A percentile compares a stretch with the other conserved stretches of the same genome.
Conservation (phyloP, 495 filamentous ascomycete genomes). For the Penicillium goetzii region DNA sequence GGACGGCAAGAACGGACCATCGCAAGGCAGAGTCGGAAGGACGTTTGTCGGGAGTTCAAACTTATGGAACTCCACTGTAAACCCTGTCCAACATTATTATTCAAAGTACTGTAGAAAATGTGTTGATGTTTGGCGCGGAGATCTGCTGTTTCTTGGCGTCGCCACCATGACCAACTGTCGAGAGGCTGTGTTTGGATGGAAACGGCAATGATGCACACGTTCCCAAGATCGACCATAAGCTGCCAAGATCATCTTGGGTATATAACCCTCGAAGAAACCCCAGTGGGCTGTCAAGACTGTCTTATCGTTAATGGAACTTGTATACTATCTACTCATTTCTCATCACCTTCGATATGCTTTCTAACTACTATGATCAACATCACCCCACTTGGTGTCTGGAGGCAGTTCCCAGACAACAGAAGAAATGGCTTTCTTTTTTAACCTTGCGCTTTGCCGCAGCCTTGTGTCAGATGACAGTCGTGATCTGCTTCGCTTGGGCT, state of each 20-base stretch:
- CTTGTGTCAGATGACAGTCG: slow-evolving; percentile 12
- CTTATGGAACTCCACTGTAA: not conserved
- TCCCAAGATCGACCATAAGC: not conserved
- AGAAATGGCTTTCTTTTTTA: slow-evolving; percentile 24
- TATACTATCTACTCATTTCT: not conserved
- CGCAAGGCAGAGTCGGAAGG: not conserved
- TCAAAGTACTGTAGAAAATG: not conserved
- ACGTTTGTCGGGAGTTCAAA: not conserved
- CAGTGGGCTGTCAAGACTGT: not conserved
- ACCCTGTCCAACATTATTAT: not conserved
- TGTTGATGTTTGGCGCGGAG: slow-evolving; percentile 5
- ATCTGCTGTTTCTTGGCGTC: slow-evolving; percentile 17
- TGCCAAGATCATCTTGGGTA: not conserved
- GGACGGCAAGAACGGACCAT: not conserved
- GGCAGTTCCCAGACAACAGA: slow-evolving; percentile 20
- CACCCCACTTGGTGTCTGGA: slow-evolving; percentile 19
- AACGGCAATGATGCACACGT: slow-evolving; percentile 19
- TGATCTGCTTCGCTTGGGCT: slow-evolving; percentile 28
- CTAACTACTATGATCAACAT: slow-evolving; percentile 5
- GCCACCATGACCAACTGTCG: slow-evolving; percentile 12
- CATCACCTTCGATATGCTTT: slow-evolving; percentile 2
- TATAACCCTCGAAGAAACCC: not conserved
- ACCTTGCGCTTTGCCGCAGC: slow-evolving; percentile 22
- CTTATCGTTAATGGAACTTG: not conserved
- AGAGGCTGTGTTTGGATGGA: slow-evolving; percentile 20